These are phyloP conservation scores for Curvularia spicifera DNA, from an alignment of 2,329 filamentous ascomycete species.

Conservation along the genomic window DNA sequence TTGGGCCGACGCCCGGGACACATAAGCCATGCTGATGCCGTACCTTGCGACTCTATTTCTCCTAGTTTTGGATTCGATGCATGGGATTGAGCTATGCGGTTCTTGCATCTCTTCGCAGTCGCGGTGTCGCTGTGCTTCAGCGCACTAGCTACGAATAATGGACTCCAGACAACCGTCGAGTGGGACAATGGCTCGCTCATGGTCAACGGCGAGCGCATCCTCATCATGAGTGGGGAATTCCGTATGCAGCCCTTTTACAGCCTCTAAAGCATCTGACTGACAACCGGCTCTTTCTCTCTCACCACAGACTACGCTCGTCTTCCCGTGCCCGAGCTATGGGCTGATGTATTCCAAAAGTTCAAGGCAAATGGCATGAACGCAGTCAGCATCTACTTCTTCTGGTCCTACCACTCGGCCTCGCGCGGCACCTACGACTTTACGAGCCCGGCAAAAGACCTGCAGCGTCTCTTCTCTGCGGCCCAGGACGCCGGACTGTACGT, in stretches of 20 bases:
- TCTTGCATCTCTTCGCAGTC: conserved; percentile 15
- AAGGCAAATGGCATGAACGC: conserved; percentile 62
- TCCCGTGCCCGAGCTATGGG: conserved; percentile 61
- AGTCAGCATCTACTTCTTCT: conserved; percentile 59
- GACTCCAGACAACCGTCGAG: conserved; percentile 49
- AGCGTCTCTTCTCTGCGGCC: conserved; percentile 59
- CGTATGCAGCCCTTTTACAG: conserved; percentile 27
- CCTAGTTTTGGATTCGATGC: background rate
- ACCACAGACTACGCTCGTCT: conserved; percentile 56
- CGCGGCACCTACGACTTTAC: conserved; percentile 59
- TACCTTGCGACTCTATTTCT: background rate
- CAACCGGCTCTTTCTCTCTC: background rate
- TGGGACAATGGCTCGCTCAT: conserved; percentile 62
- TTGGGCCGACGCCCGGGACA: background rate
- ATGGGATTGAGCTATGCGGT: conserved; percentile 13
- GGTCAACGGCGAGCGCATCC: conserved; percentile 58
- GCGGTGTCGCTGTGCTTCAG: conserved; percentile 18
- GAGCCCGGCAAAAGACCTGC: conserved; percentile 58
- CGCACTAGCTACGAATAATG: conserved; percentile 35
- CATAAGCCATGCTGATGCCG: background rate
- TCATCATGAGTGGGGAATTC: conserved; percentile 60
- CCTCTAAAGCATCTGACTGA: background rate
- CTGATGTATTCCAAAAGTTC: conserved; percentile 63
- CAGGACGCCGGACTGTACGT: conserved; percentile 61
- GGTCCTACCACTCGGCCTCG: conserved; percentile 57